phyloP scores from a whole-genome alignment of 208 protist species.

The Trypanosoma platydactyli region DNA sequence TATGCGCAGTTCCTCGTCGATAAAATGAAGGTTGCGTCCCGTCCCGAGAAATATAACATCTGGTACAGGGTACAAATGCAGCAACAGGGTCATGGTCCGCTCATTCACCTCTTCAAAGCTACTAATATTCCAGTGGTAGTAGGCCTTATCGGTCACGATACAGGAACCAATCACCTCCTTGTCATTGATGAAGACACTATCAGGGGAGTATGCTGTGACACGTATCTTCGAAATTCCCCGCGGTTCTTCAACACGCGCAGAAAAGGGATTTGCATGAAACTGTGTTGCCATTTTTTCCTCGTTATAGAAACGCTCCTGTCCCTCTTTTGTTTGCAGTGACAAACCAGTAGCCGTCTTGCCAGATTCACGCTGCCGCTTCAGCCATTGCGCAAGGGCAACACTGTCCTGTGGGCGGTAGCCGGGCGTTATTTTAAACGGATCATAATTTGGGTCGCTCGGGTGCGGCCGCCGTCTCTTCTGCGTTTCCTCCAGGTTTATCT shows the following conservation, averaged over 20 bases:
- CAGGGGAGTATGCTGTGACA: constrained; percentile 85
- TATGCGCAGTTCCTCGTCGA: constrained; percentile 86
- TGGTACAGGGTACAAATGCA: constrained; percentile 87
- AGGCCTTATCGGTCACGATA: constrained; percentile 85
- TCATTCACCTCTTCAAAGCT: constrained; percentile 89
- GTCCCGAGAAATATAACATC: constrained; percentile 89
- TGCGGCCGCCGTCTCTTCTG: constrained; percentile 75
- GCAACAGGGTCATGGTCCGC: constrained; percentile 74
- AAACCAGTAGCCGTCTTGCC: constrained; percentile 71
- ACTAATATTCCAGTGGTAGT: constrained; percentile 89
- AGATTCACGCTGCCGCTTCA: constrained; percentile 85
- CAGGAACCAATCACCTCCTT: constrained; percentile 91
- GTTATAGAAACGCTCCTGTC: constrained; percentile 90
- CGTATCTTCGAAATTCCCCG: constrained; percentile 69
- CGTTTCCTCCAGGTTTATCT: constrained; percentile 53
- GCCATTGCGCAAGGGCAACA: constrained; percentile 78
- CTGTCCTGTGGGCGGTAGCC: constrained; percentile 87
- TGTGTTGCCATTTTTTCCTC: constrained; percentile 93
- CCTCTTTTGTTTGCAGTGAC: constrained; percentile 77
- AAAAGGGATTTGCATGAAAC: constrained; percentile 87
- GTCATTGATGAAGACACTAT: constrained; percentile 88
- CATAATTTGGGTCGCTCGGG: constrained; percentile 87
- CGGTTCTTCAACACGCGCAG: constrained; percentile 77
- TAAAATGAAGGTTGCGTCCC: constrained; percentile 83
- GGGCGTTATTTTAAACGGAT: constrained; percentile 84